phyloP scores from a whole-genome alignment of 768 basidiomycete species.

The Tylopilus subfusipes region DNA sequence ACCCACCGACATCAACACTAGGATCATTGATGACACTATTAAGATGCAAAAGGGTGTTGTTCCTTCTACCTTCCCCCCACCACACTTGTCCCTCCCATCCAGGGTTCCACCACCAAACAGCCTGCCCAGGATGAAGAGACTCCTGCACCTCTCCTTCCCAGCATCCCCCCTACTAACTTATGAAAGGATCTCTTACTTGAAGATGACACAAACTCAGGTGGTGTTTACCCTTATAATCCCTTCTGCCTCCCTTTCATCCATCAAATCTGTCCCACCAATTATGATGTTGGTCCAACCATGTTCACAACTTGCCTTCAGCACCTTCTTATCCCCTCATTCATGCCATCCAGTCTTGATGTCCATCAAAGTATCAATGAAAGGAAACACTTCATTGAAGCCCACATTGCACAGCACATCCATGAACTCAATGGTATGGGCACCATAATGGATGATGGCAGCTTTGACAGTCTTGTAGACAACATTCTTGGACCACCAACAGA shows the following conservation, averaged over 20 bases:
- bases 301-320: conserved; percentile 75
- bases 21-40: conserved; percentile 71
- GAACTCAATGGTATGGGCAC: conserved; percentile 81
- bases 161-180: conserved; percentile 53
- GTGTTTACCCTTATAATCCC: conserved; percentile 91
- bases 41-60: conserved; percentile 60
- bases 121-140: conserved; percentile 54
- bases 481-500: conserved; percentile 12
- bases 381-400: conserved; percentile 84
- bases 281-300: conserved; percentile 56
- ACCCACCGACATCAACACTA: conserved; percentile 54
- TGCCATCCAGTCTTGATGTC: conserved; percentile 90
- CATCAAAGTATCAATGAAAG: conserved; percentile 89
- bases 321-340: conserved; percentile 81
- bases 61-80: conserved; percentile 22
- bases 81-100: conserved; percentile 23
- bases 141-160: conserved; percentile 29
- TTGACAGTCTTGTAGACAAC: conserved; percentile 50
- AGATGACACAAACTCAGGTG: conserved; percentile 72
- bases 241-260: conserved; percentile 81
- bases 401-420: conserved; percentile 81
- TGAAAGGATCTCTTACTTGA: conserved; percentile 77
- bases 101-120: conserved; percentile 27
- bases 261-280: conserved; percentile 60
- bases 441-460: conserved; percentile 73